Base-by-base conservation (phyloP, 805 yeast genomes). In the Torulaspora microellipsoides region DNA sequence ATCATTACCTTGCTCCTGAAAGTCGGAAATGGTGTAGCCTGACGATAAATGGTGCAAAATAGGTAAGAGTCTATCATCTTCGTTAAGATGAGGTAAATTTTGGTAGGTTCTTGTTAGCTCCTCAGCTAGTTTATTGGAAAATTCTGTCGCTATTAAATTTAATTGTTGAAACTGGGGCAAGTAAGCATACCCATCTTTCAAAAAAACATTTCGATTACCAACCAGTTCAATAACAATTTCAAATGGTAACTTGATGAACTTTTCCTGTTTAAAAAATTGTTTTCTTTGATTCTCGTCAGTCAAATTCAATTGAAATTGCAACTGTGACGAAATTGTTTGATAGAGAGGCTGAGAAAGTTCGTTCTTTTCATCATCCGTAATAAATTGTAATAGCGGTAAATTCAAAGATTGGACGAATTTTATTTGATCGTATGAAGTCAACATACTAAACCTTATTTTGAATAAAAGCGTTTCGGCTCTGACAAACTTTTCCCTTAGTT, bases 41-140 rank as follows among this genome's bases (percentile, higher is more conserved):
- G 77, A 74, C 0, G 95, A 79, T 36, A 93, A 65, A 56, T 90
- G 89, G 56, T 80, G 80, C 49, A 93, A 70, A 25, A 93, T 79
- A 0, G 97, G 97, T 40, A 89, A 68, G 35, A 93, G 67, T 45
- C 99, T 72, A 60, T 89, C 95, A 58, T 89, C 96, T 67, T 91
- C 98, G 58, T 89, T 96, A 43, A 91, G 69, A 9, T 90, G 73
- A 6, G 96, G 95, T 42, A 89, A 68, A 15, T 85, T 76, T 58
- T 84, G 85, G 54, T 88, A 81, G 0, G 97, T 86, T 36, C 72
- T 66, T 15, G 80, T 66, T 51, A 93, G 69, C 15, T 80, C 77
- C 13, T 64, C 59, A 2, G 63, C 60, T 41, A 90, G 67, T 43
- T 68, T 62, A 31, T 69, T 73, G 29, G 78, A 68, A 61, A 83